Evolutionary conservation across 495 filamentous ascomycete species (phyloP).

Genomic region (Penicillium nucicola): DNA sequence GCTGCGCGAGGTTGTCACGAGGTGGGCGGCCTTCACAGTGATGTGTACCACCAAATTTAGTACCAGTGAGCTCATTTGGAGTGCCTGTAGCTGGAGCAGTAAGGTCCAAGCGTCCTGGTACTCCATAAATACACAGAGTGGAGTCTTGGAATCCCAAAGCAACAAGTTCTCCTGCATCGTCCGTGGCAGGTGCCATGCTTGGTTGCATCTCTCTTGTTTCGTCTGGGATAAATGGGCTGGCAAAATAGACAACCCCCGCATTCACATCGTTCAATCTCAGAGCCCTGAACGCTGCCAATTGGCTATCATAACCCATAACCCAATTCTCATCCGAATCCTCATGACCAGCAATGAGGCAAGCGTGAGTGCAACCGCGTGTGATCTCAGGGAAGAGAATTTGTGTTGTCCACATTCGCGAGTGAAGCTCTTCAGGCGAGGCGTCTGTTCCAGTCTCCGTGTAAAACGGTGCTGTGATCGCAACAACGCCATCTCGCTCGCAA

Average conservation of each 20-base stretch:
- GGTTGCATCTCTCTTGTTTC: slow-evolving; percentile 48
- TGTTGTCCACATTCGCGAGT: slow-evolving; percentile 82
- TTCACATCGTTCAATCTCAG: slow-evolving; percentile 70
- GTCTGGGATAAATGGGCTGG: slow-evolving; percentile 54
- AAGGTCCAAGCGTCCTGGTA: slow-evolving; percentile 70
- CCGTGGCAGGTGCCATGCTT: slow-evolving; percentile 65
- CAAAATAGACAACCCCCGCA: slow-evolving; percentile 78
- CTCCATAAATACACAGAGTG: slow-evolving; percentile 75
- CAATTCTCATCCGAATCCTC: slow-evolving; percentile 71
- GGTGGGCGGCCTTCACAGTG: slow-evolving; percentile 11
- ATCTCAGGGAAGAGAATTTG: slow-evolving; percentile 83
- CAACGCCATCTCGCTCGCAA: slow-evolving; percentile 61
- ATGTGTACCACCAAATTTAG: slow-evolving; percentile 15
- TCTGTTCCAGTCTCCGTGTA: slow-evolving; percentile 51
- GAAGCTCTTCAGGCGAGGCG: slow-evolving; percentile 56
- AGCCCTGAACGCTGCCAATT: slow-evolving; percentile 72
- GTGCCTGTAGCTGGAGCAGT: slow-evolving; percentile 15
- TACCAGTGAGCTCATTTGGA: slow-evolving; percentile 1
- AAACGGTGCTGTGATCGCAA: slow-evolving; percentile 78
- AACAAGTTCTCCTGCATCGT: slow-evolving; percentile 66
- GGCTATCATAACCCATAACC: slow-evolving; percentile 76
- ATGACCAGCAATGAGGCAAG: slow-evolving; percentile 65
- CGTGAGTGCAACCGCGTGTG: slow-evolving; percentile 72
- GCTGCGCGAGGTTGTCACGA: slow-evolving; percentile 29
- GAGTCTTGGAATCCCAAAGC: slow-evolving; percentile 72